Percentiles rank a stretch among this genome's conserved stretches.
phyloP scores from a whole-genome alignment of 495 filamentous ascomycete species.

The Neurospora pannonica region DNA sequence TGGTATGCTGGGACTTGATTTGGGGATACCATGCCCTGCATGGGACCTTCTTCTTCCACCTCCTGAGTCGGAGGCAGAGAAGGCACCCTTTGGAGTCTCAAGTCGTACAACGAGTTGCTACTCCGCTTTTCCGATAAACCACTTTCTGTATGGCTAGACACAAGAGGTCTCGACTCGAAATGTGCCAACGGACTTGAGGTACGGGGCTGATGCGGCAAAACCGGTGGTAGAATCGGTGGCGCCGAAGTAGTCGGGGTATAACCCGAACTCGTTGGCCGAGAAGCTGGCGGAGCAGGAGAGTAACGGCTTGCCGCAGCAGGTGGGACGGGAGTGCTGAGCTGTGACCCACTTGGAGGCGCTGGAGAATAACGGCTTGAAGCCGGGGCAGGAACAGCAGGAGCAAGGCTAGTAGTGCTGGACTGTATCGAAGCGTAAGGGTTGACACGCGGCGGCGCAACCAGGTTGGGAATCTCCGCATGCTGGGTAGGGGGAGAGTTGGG shows the following conservation, averaged over 20 bases:
- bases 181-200: constrained; percentile 81
- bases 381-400: constrained; percentile 32
- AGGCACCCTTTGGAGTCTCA: constrained; percentile 32
- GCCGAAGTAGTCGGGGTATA: constrained; percentile 30
- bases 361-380: constrained; percentile 49
- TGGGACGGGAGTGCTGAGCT: constrained; percentile 23
- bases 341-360: constrained; percentile 38
- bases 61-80: constrained; percentile 45
- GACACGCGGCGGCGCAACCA: constrained; percentile 48
- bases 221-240: constrained; percentile 45
- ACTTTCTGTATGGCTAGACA: constrained; percentile 20
- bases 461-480: constrained; percentile 20
- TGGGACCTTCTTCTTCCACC: constrained; percentile 35
- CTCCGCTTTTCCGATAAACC: constrained; percentile 31
- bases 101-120: constrained; percentile 38
- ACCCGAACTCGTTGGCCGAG: constrained; percentile 26
- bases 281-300: constrained; percentile 41
- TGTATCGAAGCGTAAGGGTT: constrained; percentile 52
- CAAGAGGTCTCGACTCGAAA: constrained; percentile 33
- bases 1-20: constrained; percentile 5
- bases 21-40: constrained; percentile 16
- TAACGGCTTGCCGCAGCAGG: constrained; percentile 38
- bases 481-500: constrained; percentile 11
- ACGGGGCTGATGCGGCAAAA: constrained; percentile 66
- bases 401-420: constrained; percentile 29